Percentiles rank a stretch among this genome's conserved stretches.
Evolutionary conservation across 139 green algal genomes (phyloP).

Genomic region (Pseudopediastrum boryanum): DNA sequence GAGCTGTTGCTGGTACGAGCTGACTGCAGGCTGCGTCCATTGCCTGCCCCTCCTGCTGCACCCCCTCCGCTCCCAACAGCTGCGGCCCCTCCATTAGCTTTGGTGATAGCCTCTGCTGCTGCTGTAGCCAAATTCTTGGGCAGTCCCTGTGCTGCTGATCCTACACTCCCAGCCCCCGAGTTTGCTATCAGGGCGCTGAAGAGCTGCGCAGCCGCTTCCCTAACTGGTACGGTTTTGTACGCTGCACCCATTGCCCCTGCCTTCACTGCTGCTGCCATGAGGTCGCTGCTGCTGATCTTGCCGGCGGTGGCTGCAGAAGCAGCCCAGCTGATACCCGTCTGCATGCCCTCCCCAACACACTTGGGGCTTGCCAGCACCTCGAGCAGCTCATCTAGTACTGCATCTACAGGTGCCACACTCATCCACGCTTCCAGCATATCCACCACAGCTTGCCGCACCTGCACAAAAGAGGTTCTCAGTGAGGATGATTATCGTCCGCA

Average conservation of each 20-base stretch:
- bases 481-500: no score
- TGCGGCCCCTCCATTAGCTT: constrained; percentile 28
- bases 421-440: constrained; percentile 85
- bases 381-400: constrained; percentile 52
- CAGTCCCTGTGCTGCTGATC: constrained; percentile 1
- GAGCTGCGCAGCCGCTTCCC: constrained; percentile 68
- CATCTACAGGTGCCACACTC: constrained; percentile 43
- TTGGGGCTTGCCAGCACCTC: constrained; percentile 72
- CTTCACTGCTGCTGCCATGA: constrained; percentile 37
- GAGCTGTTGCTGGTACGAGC: neutral
- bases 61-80: neutral
- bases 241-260: constrained; percentile 44
- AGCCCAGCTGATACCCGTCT: constrained; percentile 37
- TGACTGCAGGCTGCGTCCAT: neutral
- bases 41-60: neutral
- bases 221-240: constrained; percentile 81
- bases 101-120: constrained; percentile 48
- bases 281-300: constrained; percentile 21
- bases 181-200: constrained; percentile 54
- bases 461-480: neutral
- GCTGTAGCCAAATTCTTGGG: constrained; percentile 30
- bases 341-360: constrained; percentile 73
- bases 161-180: constrained; percentile 35
- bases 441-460: constrained; percentile 79
- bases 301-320: neutral